Base-by-base conservation (phyloP, 2,329 filamentous ascomycete species). In the Biscogniauxia sp. region DNA sequence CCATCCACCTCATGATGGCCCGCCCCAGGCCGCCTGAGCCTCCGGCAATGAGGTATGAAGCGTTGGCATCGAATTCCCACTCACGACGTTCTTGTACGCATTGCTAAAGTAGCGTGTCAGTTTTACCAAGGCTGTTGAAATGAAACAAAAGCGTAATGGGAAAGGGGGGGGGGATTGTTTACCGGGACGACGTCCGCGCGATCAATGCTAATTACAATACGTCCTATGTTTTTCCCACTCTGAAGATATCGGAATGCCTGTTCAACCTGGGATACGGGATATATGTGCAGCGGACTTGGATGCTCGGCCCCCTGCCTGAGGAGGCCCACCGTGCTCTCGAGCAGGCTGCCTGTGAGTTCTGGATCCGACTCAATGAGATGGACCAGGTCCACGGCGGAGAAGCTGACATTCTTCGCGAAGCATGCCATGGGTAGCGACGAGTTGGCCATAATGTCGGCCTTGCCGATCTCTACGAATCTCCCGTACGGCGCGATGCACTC, bases 341-440 rank as follows among this genome's bases (percentile, higher is more conserved):
- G 32, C 5, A 71, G 62, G 3, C 58, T 61, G 5, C 41, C 57
- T 1, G 60, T 63, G 23, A 66, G 58, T 19, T 62, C 53, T 9
- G 58, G 54, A 37, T 67, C 55, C 19, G 59, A 59, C 23, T 62
- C 58, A 9, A 61, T 62, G 13, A 69, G 25, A 20, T 69, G 62
- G 15, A 60, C 58, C 53, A 71, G 53, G 55, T 71, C 69, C 4
- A 70, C 58, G 8, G 68, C 64, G 4, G 64, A 64, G 41, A 68
- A 72, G 50, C 61, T 66, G 15, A 69, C 65, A 20, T 71, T 71
- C 52, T 60, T 66, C 4, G 72, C 70, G 52, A 80, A 80, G 1
- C 70, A 70, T 1, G 67, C 60, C 76, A 79, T 79, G 3, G 76
- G 73, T 2, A 80, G 67, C 1, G 69, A 64, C 5, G 69, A 71